Base-by-base conservation (phyloP, 257 asterid genomes). In the Lavandula angustifolia region DNA sequence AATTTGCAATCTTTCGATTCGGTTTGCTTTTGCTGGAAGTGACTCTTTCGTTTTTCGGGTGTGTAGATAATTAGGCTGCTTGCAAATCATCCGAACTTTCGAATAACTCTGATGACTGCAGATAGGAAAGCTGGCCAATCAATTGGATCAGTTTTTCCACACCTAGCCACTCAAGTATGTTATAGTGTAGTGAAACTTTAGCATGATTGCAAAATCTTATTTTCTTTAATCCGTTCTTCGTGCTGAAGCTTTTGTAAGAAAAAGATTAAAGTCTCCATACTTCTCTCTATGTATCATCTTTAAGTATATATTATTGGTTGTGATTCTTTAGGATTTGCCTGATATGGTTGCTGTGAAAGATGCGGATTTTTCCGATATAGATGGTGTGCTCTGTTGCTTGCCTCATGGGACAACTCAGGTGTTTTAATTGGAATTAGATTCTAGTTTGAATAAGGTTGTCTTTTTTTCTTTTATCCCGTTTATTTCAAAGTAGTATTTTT, bases 331-430 rank as follows among this genome's bases (percentile, higher is more conserved):
- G 98, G 88, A 78, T 75, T 86, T 92, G 77, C 96, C 98, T 7
- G 79, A 80, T 79, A 62, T 92, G 94, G 80, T 92, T 66, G 88
- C 96, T 70, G 88, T 89, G 60, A 85, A 84, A 67, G 98, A 92
- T 81, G 96, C 98, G 0, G 88, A 92, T 67, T 92, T 89, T 74
- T 80, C 89, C 40, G 49, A 40, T 70, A 91, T 92, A 29, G 98
- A 92, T 89, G 96, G 96, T 41, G 83, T 92, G 40, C 85, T 92
- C 77, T 92, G 98, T 74, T 92, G 96, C 75, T 87, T 92, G 83
- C 98, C 98, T 11, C 96, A 89, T 72, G 98, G 98, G 68, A 89
- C 96, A 46, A 87, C 96, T 60, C 98, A 92, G 96, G 98, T 92
- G 16, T 14, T 56, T 57, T 37, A 8, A 16, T 32, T 33, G 55